These are phyloP conservation scores for Pueraria montana DNA, from an alignment of 306 rosid genomes.

Conservation along the genomic window DNA sequence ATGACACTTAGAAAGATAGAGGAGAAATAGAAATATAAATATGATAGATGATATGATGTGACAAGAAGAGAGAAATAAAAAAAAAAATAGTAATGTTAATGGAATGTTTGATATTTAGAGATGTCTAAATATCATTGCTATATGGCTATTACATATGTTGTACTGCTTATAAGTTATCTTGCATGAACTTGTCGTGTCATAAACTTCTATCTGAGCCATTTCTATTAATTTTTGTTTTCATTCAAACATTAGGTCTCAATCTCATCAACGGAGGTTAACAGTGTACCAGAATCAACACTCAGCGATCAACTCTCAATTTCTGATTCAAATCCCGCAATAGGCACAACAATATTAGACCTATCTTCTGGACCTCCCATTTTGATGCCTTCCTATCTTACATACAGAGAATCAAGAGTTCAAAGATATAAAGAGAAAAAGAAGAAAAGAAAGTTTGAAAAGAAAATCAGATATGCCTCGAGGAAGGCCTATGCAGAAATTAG, in stretches of 20 bases:
- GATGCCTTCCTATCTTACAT: conserved; percentile 62
- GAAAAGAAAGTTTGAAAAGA: conserved; percentile 83
- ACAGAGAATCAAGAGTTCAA: conserved; percentile 78
- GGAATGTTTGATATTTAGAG: too few relatives aligned
- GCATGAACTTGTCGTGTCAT: not conserved
- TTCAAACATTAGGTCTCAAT: conserved; percentile 59
- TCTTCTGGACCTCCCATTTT: conserved; percentile 53
- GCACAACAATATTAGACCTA: conserved; percentile 62
- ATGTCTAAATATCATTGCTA: too few relatives aligned
- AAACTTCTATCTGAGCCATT: not conserved
- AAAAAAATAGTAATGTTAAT: too few relatives aligned
- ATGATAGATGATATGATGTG: too few relatives aligned
- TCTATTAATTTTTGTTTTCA: not conserved
- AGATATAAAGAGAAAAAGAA: conserved; percentile 85
- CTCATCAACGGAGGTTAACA: conserved; percentile 73
- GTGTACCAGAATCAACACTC: conserved; percentile 73
- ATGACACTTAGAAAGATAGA: too few relatives aligned
- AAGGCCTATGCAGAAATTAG: conserved; percentile 88
- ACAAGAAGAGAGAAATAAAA: too few relatives aligned
- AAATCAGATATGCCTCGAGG: conserved; percentile 83
- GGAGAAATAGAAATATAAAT: too few relatives aligned
- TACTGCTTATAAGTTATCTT: too few relatives aligned
- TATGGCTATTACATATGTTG: too few relatives aligned
- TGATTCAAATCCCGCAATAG: conserved; percentile 62
- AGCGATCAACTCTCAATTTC: conserved; percentile 66